phyloP scores from a whole-genome alignment of 768 basidiomycete species.

The Suillus americanus region DNA sequence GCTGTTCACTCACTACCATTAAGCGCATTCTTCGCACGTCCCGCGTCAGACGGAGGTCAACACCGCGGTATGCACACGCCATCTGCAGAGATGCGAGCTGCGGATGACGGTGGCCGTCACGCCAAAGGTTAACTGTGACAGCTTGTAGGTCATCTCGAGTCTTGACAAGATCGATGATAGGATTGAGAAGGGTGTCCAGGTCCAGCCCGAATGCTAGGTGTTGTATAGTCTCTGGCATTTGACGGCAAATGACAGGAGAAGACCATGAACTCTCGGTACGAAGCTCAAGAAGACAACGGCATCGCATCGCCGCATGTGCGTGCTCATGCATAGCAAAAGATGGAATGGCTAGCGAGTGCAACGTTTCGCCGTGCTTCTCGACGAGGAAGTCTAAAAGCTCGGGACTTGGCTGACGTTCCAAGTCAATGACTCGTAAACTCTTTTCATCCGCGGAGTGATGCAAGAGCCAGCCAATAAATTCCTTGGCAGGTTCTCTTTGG shows the following conservation, averaged over 20 bases:
- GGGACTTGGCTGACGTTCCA: slow-evolving; percentile 58
- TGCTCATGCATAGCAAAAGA: slow-evolving; percentile 50
- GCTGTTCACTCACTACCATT: slow-evolving; percentile 42
- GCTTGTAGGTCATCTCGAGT: slow-evolving; percentile 41
- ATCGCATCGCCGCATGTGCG: slow-evolving; percentile 44
- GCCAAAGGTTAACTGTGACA: slow-evolving; percentile 56
- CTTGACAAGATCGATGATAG: slow-evolving; percentile 57
- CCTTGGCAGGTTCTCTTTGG: slow-evolving; percentile 58
- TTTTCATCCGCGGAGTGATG: slow-evolving; percentile 48
- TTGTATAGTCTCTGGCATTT: slow-evolving; percentile 47
- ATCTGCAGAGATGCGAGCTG: slow-evolving; percentile 57
- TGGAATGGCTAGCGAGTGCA: slow-evolving; percentile 60
- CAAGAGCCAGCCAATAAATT: slow-evolving; percentile 71
- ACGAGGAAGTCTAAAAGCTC: slow-evolving; percentile 57
- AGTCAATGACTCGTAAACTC: slow-evolving; percentile 50
- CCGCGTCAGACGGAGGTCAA: slow-evolving; percentile 50
- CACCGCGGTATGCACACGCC: slow-evolving; percentile 61
- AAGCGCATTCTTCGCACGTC: slow-evolving; percentile 55
- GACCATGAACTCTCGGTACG: slow-evolving; percentile 54
- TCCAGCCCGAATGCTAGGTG: slow-evolving; percentile 64
- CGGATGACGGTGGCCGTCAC: slow-evolving; percentile 48
- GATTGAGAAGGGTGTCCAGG: slow-evolving; percentile 50
- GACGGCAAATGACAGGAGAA: slow-evolving; percentile 45
- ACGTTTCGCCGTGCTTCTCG: slow-evolving; percentile 43
- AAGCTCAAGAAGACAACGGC: slow-evolving; percentile 51